Evolutionary conservation across 2,329 filamentous ascomycete species (phyloP), one percentile per base, ranked within the genome.

Genomic region (Hirsutella minnesotensis): DNA sequence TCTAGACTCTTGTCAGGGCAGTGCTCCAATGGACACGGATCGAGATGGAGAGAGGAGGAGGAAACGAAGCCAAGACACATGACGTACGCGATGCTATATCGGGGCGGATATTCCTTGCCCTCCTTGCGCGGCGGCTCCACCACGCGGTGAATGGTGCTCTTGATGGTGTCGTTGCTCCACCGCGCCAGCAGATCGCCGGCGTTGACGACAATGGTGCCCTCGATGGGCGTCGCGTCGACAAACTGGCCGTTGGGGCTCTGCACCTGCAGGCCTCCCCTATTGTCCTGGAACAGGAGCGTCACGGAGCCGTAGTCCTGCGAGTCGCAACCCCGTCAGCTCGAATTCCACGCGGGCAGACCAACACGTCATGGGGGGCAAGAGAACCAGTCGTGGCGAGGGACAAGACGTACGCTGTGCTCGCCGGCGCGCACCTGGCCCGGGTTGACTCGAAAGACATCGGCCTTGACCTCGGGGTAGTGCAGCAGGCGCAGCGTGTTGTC

Each of bases 111-210:
- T 33, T 68, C 64, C 15, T 70, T 72, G 8, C 64, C 65, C 3
- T 65, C 67, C 4, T 70, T 71, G 15, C 69, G 66, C 1, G 86
- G 84, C 2, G 89, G 89, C 64, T 95, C 85, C 5, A 95, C 85
- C 1, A 95, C 89, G 10, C 88, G 79, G 62, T 95, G 89, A 46
- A 88, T 77, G 4, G 89, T 95, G 57, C 84, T 90, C 66, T 84
- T 88, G 65, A 95, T 94, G 4, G 77, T 83, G 55, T 94, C 86
- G 56, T 95, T 95, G 49, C 83, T 86, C 89, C 88, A 95, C 41
- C 88, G 72, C 1, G 86, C 82, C 40, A 95, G 67, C 51, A 95
- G 59, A 57, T 95, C 89, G 1, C 88, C 89, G 0, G 88, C 88
- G 55, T 95, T 95, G 49, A 95, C 76, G 10, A 95, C 86, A 34